Percentiles rank a stretch among this genome's conserved stretches.
phyloP scores from a whole-genome alignment of 2,329 filamentous ascomycete species.

The Curvularia lunata region DNA sequence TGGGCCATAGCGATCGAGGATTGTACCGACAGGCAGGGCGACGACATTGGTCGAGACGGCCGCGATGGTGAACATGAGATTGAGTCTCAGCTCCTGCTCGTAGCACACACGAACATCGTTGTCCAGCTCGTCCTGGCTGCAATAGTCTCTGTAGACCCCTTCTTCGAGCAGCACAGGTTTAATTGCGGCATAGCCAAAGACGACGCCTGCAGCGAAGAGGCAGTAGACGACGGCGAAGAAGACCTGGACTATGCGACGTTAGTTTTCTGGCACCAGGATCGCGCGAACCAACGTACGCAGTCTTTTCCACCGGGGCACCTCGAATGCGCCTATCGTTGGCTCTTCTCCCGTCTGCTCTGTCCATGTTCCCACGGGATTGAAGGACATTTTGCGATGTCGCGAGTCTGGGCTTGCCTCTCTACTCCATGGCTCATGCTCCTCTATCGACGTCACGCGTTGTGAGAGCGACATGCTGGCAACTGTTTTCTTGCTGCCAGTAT shows the following conservation, averaged over 20 bases:
- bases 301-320: constrained; percentile 61
- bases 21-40: constrained; percentile 82
- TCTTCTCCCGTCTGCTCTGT: constrained; percentile 49
- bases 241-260: constrained; percentile 66
- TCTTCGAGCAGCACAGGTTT: constrained; percentile 50
- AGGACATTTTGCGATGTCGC: constrained; percentile 56
- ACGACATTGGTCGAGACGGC: constrained; percentile 88
- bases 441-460: constrained; percentile 49
- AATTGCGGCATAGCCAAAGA: constrained; percentile 52
- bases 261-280: constrained; percentile 12
- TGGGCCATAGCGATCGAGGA: constrained; percentile 83
- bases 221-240: constrained; percentile 72
- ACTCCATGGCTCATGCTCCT: constrained; percentile 52
- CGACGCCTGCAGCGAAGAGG: constrained; percentile 70
- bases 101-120: constrained; percentile 46
- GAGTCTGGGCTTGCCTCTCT: constrained; percentile 46
- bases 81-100: constrained; percentile 61
- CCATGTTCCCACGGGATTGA: constrained; percentile 58
- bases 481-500: background rate
- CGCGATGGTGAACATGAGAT: constrained; percentile 91
- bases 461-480: constrained; percentile 47
- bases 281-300: constrained; percentile 53
- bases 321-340: constrained; percentile 57
- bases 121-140: constrained; percentile 47
- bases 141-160: constrained; percentile 46